Conservation (phyloP, 768 basidiomycete genomes). For the Termitomyces sp. region DNA sequence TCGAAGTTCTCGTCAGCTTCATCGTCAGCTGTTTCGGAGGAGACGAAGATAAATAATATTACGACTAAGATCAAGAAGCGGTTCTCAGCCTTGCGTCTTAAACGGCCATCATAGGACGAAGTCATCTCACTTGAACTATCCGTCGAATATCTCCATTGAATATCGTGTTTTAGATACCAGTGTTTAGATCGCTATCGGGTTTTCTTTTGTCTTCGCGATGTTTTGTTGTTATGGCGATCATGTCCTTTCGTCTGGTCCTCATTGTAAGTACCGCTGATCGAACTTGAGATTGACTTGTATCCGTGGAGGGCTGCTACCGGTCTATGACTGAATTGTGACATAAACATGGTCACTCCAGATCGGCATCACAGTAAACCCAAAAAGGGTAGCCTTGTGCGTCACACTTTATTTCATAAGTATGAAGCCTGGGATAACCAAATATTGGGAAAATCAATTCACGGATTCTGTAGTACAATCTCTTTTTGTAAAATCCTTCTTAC, state of each 20-base stretch:
- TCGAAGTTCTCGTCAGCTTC: slow-evolving; percentile 2
- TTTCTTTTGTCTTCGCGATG: not conserved
- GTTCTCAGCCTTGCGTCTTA: slow-evolving; percentile 9
- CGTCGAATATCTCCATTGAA: not conserved
- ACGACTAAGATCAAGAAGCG: slow-evolving; percentile 13
- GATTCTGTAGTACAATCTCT: not conserved
- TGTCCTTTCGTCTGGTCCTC: not conserved
- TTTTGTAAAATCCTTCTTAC: not conserved
- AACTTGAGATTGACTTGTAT: no score
- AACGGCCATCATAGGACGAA: slow-evolving; percentile 2
- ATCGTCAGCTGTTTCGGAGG: slow-evolving; percentile 4
- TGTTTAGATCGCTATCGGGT: not conserved
- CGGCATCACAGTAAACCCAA: not conserved
- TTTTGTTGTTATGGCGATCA: not conserved
- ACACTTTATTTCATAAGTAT: not conserved
- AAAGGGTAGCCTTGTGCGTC: not conserved
- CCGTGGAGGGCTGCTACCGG: no score
- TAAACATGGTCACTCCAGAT: not conserved
- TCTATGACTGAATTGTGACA: not conserved
- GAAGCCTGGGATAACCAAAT: not conserved
- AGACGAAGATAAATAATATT: slow-evolving; percentile 1
- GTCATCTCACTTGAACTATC: not conserved
- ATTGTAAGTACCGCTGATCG: not conserved
- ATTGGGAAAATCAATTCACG: not conserved
- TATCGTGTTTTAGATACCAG: not conserved